phyloP scores from a whole-genome alignment of 331 rosid species.

The Dryas integrifolia region DNA sequence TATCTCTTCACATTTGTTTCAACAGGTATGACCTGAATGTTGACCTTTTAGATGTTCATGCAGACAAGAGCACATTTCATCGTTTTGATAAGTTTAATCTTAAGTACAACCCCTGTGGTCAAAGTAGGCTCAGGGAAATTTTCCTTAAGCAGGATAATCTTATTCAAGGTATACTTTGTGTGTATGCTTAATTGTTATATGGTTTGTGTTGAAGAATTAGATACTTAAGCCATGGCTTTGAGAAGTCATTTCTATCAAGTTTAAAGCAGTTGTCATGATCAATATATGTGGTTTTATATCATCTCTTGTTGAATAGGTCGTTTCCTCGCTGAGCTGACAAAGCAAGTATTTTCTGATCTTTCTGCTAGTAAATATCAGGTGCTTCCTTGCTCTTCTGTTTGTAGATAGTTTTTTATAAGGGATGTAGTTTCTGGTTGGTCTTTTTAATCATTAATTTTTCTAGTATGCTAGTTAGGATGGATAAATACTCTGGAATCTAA shows the following conservation, averaged over 20 bases:
- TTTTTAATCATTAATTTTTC: background rate
- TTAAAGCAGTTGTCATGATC: background rate
- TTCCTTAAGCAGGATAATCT: constrained; percentile 96
- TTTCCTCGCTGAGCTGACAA: constrained; percentile 94
- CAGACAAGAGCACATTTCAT: constrained; percentile 99
- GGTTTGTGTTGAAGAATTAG: constrained; percentile 1
- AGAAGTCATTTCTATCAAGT: background rate
- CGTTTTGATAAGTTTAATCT: constrained; percentile 98
- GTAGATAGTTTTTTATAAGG: constrained; percentile 4
- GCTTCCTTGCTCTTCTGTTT: constrained; percentile 25
- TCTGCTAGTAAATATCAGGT: constrained; percentile 96
- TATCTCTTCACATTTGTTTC: constrained; percentile 28
- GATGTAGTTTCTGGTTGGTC: background rate
- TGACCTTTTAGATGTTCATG: constrained; percentile 98
- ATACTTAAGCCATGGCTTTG: background rate
- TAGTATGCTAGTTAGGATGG: background rate
- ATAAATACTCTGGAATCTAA: background rate
- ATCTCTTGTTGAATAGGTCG: constrained; percentile 58
- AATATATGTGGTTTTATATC: background rate
- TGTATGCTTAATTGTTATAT: constrained; percentile 11
- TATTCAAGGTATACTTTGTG: constrained; percentile 67
- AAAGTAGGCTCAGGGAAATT: constrained; percentile 97
- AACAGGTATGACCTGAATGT: constrained; percentile 93
- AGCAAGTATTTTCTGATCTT: constrained; percentile 92
- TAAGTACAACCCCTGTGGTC: constrained; percentile 97